Conservation (phyloP, 2,329 filamentous ascomycete genomes). For the Nemania diffusa region DNA sequence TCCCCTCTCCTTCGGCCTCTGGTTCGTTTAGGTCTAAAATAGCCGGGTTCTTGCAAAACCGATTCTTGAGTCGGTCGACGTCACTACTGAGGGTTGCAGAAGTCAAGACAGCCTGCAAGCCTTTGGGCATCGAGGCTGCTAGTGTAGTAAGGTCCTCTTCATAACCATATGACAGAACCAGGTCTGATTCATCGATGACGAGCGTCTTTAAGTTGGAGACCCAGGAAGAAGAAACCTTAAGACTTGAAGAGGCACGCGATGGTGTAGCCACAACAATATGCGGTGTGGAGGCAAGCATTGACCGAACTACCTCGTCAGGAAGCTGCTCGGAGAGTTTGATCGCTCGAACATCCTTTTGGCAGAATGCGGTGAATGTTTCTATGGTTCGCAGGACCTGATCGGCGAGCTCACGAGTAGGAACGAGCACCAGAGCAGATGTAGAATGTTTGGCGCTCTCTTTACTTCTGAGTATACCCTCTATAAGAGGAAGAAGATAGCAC, state of each 20-base stretch:
- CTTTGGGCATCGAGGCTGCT: constrained; percentile 80
- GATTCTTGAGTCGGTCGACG: constrained; percentile 82
- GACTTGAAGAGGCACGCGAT: constrained; percentile 80
- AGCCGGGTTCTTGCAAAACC: constrained; percentile 85
- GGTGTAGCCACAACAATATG: constrained; percentile 94
- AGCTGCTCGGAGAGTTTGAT: constrained; percentile 93
- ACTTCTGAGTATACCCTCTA: constrained; percentile 83
- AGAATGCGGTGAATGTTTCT: constrained; percentile 81
- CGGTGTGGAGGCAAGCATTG: constrained; percentile 84
- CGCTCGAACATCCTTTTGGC: constrained; percentile 81
- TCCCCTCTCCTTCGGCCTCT: constrained; percentile 77
- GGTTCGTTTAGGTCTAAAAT: constrained; percentile 85
- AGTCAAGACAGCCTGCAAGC: constrained; percentile 91
- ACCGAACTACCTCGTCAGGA: constrained; percentile 86
- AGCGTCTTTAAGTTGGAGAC: constrained; percentile 79
- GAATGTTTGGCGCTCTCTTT: constrained; percentile 68
- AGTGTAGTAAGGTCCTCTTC: constrained; percentile 88
- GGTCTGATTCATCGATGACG: constrained; percentile 92
- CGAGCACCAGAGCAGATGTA: constrained; percentile 85
- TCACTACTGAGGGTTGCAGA: constrained; percentile 92
- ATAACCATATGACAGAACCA: constrained; percentile 94
- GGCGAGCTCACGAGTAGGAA: constrained; percentile 93
- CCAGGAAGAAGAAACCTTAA: constrained; percentile 77
- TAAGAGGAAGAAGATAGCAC: constrained; percentile 79
- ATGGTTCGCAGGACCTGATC: constrained; percentile 87